phyloP scores from a whole-genome alignment of 306 rosid species.

The Ormosia semicastrata region DNA sequence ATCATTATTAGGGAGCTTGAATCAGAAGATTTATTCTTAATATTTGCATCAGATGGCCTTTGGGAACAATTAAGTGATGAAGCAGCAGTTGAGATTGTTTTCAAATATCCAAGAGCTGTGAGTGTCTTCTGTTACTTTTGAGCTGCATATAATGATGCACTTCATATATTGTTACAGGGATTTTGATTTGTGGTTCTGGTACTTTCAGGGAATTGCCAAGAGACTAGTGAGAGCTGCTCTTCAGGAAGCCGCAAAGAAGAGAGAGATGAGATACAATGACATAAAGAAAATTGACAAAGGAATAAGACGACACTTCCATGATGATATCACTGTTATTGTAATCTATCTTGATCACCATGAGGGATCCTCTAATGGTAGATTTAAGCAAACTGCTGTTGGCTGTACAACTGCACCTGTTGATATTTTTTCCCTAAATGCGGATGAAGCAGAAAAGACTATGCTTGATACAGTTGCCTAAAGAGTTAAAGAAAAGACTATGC shows the following conservation, averaged over 20 bases:
- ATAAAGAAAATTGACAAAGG: conserved; percentile 82
- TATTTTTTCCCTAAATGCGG: conserved; percentile 64
- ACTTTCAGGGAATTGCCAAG: conserved; percentile 88
- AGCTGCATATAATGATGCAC: neutral
- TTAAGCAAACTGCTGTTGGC: conserved; percentile 45
- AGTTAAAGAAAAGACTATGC: conserved; percentile 44
- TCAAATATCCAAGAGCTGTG: conserved; percentile 85
- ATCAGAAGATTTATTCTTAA: conserved; percentile 79
- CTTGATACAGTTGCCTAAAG: conserved; percentile 35
- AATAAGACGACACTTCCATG: conserved; percentile 84
- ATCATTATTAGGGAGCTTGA: conserved; percentile 61
- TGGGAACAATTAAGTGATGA: conserved; percentile 97
- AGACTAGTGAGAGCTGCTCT: conserved; percentile 87
- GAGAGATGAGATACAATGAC: conserved; percentile 89
- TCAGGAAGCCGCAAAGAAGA: conserved; percentile 82
- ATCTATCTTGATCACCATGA: conserved; percentile 74
- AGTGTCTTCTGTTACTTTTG: conserved; percentile 37
- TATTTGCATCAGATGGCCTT: conserved; percentile 97
- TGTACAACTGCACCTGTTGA: conserved; percentile 79
- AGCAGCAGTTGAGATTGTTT: conserved; percentile 83
- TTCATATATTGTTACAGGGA: neutral
- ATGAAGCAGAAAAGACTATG: conserved; percentile 46
- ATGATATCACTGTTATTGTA: conserved; percentile 87
- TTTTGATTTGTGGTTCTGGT: conserved; percentile 8
- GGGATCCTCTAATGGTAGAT: conserved; percentile 40